Conservation (phyloP, 441 rosid genomes). For the Adansonia madagascariensis region DNA sequence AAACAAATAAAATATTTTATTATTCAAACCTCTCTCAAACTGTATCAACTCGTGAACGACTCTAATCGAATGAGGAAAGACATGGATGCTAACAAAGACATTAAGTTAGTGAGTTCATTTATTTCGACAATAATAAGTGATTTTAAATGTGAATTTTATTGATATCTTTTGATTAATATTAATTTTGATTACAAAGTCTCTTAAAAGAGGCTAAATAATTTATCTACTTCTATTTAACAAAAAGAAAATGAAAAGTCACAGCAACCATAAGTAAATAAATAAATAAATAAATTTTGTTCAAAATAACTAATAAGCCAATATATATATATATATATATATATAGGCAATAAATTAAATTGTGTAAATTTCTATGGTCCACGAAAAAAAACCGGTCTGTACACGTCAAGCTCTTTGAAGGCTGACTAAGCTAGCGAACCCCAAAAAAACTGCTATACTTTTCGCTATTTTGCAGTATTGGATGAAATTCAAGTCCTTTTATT, state of each 20-base stretch:
- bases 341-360: neutral
- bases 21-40: no score
- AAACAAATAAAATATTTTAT: no score
- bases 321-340: no score
- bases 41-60: no score
- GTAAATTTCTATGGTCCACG: neutral
- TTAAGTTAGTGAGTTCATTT: no score
- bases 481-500: neutral
- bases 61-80: no score
- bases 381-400: neutral
- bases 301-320: no score
- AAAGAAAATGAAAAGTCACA: neutral
- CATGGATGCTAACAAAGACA: neutral
- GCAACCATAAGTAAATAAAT: neutral
- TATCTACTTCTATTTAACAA: neutral
- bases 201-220: no score
- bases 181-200: no score
- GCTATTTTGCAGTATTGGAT: slow-evolving; percentile 10
- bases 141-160: no score
- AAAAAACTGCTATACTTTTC: neutral
- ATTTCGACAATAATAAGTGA: neutral
- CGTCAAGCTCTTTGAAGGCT: neutral
- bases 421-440: neutral
- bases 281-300: no score
- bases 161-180: no score